Percentiles rank a stretch among this genome's conserved stretches.
Evolutionary conservation across 2,329 filamentous ascomycete species (phyloP).

Genomic region (Clathrospora elynae): DNA sequence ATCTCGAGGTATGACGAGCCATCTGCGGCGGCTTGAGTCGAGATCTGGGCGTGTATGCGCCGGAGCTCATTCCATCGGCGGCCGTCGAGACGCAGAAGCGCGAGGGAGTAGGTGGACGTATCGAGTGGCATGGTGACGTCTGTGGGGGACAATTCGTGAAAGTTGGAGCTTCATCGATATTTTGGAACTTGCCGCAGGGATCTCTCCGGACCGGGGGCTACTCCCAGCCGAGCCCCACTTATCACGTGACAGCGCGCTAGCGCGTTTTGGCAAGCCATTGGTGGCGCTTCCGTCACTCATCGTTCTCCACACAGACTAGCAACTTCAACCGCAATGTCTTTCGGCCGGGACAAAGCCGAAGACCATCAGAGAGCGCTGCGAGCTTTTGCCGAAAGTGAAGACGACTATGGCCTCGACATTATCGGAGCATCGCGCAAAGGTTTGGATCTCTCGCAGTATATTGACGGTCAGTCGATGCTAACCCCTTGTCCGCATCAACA

Average conservation of each 20-base stretch:
- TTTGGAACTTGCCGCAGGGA: conserved; percentile 12
- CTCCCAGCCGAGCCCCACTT: conserved; percentile 22
- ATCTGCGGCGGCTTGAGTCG: conserved; percentile 88
- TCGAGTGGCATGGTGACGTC: conserved; percentile 78
- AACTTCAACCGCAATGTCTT: conserved; percentile 22
- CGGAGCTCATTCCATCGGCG: conserved; percentile 97
- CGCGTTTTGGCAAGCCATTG: conserved; percentile 14
- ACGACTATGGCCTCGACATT: conserved; percentile 52
- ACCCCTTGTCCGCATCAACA: background rate
- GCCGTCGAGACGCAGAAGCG: conserved; percentile 70
- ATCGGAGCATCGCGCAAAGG: conserved; percentile 42
- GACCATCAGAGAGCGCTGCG: conserved; percentile 26
- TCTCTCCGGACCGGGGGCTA: no score
- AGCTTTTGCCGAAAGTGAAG: conserved; percentile 36
- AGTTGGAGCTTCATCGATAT: conserved; percentile 13
- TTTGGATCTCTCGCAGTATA: conserved; percentile 42
- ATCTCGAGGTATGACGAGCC: conserved; percentile 94
- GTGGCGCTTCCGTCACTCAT: background rate
- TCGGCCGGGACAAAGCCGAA: conserved; percentile 16
- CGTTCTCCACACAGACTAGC: background rate
- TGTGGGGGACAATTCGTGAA: background rate
- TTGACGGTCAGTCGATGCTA: conserved; percentile 33
- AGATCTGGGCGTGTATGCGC: conserved; percentile 83
- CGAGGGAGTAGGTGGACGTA: conserved; percentile 87
- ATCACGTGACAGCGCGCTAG: conserved; percentile 37